Evolutionary conservation across 352 stramenopile genomes (phyloP), one percentile per base, ranked within the genome.

Genomic region (Phytophthora podocarpi): DNA sequence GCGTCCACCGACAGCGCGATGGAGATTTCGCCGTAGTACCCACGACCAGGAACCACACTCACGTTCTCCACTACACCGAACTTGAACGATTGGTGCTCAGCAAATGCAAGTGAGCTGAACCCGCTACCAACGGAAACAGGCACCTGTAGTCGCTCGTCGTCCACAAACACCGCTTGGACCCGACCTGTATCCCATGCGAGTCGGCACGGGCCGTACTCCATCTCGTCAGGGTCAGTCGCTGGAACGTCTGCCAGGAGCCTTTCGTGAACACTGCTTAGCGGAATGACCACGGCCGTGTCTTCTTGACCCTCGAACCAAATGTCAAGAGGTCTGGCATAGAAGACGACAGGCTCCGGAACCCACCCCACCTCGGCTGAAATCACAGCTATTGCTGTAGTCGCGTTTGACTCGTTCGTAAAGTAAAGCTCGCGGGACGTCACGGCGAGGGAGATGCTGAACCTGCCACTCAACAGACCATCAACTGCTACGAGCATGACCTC

Each of bases 381-480:
- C 30, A 55, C 32, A 4, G 39, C 26, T 28, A 55, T 51, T 13
- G 62, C 54, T 24, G 31, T 34, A 23, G 46, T 61, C 30, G 32
- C n/a, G 31, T 55, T 55, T 10, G 36, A 34, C 21, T n/a, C 34
- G 28, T 41, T 43, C 8, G 43, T 64, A 34, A 51, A 64, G 36
- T 53, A 69, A 2, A 69, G 60, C 40, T 69, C 60, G 18, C 53
- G 52, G 10, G 52, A 64, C 11, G 40, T 64, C 11, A 36, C 60
- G 2, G 45, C 42, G 20, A 69, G 24, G n/a, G 45, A 64, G 15
- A 69, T 31, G 12, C 24, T 53, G 32, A 69, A 63, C n/a, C 4
- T 37, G 11, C 20, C 46, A 10, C 26, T 23, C 26, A 62, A 39
- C 27, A 35, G 12, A 11, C 26, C 1, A 21, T 70, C 47, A 20